phyloP scores from a whole-genome alignment of 2,329 filamentous ascomycete genomes.

The Calonectria henricotiae region DNA sequence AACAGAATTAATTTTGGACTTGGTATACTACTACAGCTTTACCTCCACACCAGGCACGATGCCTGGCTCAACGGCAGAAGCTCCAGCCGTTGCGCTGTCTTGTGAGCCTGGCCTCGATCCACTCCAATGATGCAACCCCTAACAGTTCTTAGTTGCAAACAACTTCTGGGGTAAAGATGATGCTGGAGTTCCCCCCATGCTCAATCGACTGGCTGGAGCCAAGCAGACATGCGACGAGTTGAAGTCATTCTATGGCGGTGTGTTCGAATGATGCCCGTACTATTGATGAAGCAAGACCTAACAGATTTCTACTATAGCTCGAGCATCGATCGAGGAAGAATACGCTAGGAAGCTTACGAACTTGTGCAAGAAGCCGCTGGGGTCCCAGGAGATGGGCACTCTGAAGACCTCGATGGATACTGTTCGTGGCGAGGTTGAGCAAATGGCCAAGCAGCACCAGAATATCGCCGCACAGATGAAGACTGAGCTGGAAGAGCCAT shows the following conservation, averaged over 20 bases:
- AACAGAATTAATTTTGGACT: constrained; percentile 22
- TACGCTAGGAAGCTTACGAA: constrained; percentile 92
- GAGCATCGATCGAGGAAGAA: constrained; percentile 95
- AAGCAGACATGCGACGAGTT: constrained; percentile 97
- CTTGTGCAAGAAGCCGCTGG: constrained; percentile 89
- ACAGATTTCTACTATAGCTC: constrained; percentile 68
- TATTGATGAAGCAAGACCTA: background rate
- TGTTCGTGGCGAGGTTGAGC: constrained; percentile 89
- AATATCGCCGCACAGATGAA: constrained; percentile 95
- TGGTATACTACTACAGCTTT: constrained; percentile 25
- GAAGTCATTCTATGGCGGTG: constrained; percentile 90
- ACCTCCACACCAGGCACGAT: constrained; percentile 60
- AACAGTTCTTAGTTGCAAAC: constrained; percentile 82
- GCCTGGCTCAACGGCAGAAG: constrained; percentile 75
- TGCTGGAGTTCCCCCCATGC: constrained; percentile 90
- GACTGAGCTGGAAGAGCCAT: constrained; percentile 92
- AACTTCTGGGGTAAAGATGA: constrained; percentile 99
- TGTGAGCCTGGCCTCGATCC: constrained; percentile 64
- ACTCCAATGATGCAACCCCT: background rate
- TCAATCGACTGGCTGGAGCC: constrained; percentile 94
- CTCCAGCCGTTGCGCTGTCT: constrained; percentile 78
- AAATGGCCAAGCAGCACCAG: constrained; percentile 94
- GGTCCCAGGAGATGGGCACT: constrained; percentile 89
- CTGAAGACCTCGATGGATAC: constrained; percentile 89
- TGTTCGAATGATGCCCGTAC: constrained; percentile 46